Evolutionary conservation across 1,284 basidiomycete genomes (phyloP).

Genomic region (Volvariella surrecta): DNA sequence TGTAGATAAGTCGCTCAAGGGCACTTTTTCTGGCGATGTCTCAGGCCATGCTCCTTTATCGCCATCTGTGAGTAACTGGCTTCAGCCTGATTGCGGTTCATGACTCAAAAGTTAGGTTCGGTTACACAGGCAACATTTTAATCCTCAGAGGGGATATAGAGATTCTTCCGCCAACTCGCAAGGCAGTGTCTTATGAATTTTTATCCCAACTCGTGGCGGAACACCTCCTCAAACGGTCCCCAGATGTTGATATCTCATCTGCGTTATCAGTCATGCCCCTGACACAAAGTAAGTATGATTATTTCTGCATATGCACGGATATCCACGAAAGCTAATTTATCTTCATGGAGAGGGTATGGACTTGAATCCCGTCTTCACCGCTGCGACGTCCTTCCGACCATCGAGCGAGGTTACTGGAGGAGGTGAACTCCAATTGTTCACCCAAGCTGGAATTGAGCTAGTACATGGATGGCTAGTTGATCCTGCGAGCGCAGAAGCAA

Average conservation of each 20-base stretch:
- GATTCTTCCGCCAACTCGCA: conserved; percentile 56
- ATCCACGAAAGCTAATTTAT: background rate
- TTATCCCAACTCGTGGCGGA: conserved; percentile 79
- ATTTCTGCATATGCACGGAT: background rate
- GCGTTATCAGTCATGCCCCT: conserved; percentile 78
- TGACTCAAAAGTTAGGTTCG: conserved; percentile 6
- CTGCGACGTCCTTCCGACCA: conserved; percentile 57
- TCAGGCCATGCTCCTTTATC: conserved; percentile 83
- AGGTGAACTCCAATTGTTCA: conserved; percentile 78
- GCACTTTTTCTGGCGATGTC: conserved; percentile 3
- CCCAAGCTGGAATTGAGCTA: conserved; percentile 72
- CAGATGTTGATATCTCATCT: conserved; percentile 62
- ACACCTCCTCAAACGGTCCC: conserved; percentile 58
- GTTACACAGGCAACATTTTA: conserved; percentile 66
- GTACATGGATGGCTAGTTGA: conserved; percentile 93
- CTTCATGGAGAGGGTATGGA: conserved; percentile 63
- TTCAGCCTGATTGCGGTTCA: conserved; percentile 10
- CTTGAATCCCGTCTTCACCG: conserved; percentile 77
- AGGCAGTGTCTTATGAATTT: conserved; percentile 75
- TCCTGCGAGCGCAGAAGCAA: conserved; percentile 52
- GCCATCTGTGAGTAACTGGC: conserved; percentile 60
- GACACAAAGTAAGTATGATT: conserved; percentile 56
- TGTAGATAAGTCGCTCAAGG: too few species aligned
- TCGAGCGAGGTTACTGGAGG: conserved; percentile 35
- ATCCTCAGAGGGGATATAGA: conserved; percentile 71